A percentile compares a stretch with the other conserved stretches of the same genome.
Evolutionary conservation across 1,139 yeast species (phyloP).

Genomic region (Saccharomycopsis hybrid): DNA sequence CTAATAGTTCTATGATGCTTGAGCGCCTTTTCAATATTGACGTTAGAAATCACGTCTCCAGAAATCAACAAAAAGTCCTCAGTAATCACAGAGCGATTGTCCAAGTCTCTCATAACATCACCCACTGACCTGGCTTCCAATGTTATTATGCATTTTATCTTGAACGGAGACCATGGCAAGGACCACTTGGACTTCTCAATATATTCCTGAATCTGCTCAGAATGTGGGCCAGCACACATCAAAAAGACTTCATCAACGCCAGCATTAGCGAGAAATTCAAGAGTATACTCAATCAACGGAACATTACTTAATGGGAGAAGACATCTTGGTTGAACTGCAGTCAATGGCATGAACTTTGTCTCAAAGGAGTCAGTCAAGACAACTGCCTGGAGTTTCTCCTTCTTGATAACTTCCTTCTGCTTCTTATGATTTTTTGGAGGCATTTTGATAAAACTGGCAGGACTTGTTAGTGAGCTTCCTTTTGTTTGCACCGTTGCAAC

Average conservation of each 20-base stretch:
- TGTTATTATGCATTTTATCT: conserved; percentile 68
- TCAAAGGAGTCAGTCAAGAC: conserved; percentile 92
- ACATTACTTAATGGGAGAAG: conserved; percentile 85
- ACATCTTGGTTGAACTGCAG: conserved; percentile 81
- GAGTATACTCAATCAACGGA: conserved; percentile 89
- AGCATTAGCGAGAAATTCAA: conserved; percentile 88
- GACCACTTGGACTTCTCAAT: conserved; percentile 82
- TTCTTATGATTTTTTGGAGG: conserved; percentile 42
- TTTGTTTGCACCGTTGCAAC: no score
- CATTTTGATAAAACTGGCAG: conserved; percentile 25
- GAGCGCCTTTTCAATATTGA: conserved; percentile 70
- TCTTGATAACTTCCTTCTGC: conserved; percentile 53
- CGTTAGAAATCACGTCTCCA: conserved; percentile 91
- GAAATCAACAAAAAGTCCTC: conserved; percentile 86
- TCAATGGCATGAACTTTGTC: conserved; percentile 86
- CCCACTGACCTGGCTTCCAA: conserved; percentile 90
- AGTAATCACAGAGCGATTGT: conserved; percentile 78
- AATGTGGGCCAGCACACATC: conserved; percentile 78
- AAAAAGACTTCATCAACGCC: conserved; percentile 85
- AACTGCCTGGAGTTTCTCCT: conserved; percentile 82
- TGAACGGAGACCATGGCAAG: conserved; percentile 65
- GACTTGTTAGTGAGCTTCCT: no score
- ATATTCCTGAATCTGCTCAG: conserved; percentile 79
- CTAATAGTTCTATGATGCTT: conserved; percentile 68
- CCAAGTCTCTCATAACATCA: conserved; percentile 94